Evolutionary conservation across 2,329 filamentous ascomycete species (phyloP), one percentile per base, ranked within the genome.

Genomic region (Paracorniculantispora psalliotae): DNA sequence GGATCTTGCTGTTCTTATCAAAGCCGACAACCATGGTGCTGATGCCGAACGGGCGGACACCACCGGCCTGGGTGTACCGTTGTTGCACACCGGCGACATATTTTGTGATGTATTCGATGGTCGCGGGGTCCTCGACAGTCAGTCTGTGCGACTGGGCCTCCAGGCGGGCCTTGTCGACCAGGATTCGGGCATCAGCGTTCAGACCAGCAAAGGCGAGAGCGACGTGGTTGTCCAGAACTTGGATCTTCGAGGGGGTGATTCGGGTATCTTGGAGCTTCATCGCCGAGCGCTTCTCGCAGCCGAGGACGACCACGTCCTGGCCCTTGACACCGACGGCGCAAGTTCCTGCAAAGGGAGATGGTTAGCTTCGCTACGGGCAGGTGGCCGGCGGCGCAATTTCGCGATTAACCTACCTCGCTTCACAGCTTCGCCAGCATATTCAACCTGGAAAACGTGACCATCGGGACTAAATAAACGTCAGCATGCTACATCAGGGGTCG

Each of bases 261-360:
- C 94, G 89, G 60, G 96, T 99, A 77, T 99, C 94, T 83, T 99
- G 94, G 62, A 99, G 87, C 80, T 99, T 99, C 90, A 99, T 97
- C 35, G 94, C 94, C 56, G 94, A 97, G 68, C 93, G 87, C 84
- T 99, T 99, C 80, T 99, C 94, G 77, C 94, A 99, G 69, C 94
- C 94, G 52, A 99, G 83, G 30, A 99, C 94, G 37, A 99, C 94
- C 64, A 97, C 90, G 74, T 96, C 90, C 68, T 84, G 82, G 69
- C 94, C 94, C 80, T 99, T 99, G 67, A 99, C 93, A 67, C 92
- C 94, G 57, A 99, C 94, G 51, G 96, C 94, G 79, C 94, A 99
- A 69, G 94, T 99, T 78, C 92, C 91, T 96, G 58, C 61, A 50
- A 47, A 61, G 53, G 59, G 58, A 63, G 60, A 65, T 59, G 67